These are phyloP conservation scores for Suillus luteus DNA, from an alignment of 768 basidiomycete genomes.

Conservation along the genomic window DNA sequence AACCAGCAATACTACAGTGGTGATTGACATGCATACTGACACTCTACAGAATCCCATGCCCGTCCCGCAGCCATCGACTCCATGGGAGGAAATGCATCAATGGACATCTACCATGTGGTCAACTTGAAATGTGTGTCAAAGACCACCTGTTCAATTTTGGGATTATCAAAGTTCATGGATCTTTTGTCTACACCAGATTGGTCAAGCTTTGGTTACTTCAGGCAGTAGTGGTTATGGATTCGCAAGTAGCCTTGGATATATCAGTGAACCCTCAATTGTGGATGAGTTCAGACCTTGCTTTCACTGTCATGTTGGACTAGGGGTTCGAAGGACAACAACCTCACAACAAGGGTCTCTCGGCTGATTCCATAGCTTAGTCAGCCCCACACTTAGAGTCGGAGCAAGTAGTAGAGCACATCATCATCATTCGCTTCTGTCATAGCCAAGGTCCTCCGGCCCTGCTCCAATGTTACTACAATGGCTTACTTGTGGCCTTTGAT, in stretches of 20 bases:
- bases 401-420: too few species aligned
- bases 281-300: constrained; percentile 3
- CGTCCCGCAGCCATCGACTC: background rate
- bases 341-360: too few species aligned
- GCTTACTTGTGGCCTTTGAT: background rate
- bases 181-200: background rate
- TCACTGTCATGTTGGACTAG: background rate
- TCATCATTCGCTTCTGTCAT: too few species aligned
- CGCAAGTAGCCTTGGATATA: fast-evolving
- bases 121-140: background rate
- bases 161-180: background rate
- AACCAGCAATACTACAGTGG: background rate
- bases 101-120: background rate
- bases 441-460: too few species aligned
- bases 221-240: background rate
- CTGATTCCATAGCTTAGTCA: too few species aligned
- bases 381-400: too few species aligned
- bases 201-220: background rate
- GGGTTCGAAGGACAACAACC: too few species aligned
- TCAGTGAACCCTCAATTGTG: background rate
- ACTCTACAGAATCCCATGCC: background rate
- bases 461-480: background rate
- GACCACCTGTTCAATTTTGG: too few species aligned
- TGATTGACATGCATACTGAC: background rate
- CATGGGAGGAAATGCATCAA: background rate